Evolutionary conservation across 116 monocot genomes (phyloP).

Genomic region (Phalaenopsis hybrid): DNA sequence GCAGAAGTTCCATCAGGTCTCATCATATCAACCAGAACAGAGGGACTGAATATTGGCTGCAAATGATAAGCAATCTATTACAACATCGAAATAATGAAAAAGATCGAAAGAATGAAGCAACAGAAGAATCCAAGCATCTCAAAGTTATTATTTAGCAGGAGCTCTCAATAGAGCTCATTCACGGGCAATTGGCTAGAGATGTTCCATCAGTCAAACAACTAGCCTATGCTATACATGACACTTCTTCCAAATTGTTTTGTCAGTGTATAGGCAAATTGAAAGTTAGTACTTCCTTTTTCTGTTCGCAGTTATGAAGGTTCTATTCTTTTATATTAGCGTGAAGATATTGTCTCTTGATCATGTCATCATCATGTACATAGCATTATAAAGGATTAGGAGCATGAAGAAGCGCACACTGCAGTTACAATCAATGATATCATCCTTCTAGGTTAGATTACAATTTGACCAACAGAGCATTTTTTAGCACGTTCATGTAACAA

Average conservation of each 20-base stretch:
- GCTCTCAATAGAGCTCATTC: not conserved
- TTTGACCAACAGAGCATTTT: too few species aligned
- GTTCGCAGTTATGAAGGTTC: too few species aligned
- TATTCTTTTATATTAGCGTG: too few species aligned
- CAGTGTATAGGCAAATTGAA: too few species aligned
- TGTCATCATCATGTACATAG: too few species aligned
- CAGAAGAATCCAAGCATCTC: not conserved
- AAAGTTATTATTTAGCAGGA: not conserved
- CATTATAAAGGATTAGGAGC: too few species aligned
- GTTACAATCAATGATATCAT: too few species aligned
- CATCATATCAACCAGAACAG: slow-evolving; percentile 84
- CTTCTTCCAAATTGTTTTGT: not conserved
- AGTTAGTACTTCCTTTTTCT: too few species aligned
- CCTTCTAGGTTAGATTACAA: too few species aligned
- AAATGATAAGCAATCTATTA: slow-evolving; percentile 2
- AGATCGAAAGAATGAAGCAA: not conserved
- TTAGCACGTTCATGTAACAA: too few species aligned
- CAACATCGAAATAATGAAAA: not conserved
- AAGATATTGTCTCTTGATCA: too few species aligned
- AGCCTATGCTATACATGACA: not conserved
- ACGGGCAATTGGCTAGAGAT: not conserved
- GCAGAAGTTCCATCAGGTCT: slow-evolving; percentile 82
- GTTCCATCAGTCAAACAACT: not conserved
- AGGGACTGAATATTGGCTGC: slow-evolving; percentile 85
- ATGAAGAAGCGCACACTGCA: too few species aligned